A percentile compares a stretch with the other conserved stretches of the same genome.
Conservation (phyloP, 2,329 filamentous ascomycete genomes). For the Lachnellula arida region DNA sequence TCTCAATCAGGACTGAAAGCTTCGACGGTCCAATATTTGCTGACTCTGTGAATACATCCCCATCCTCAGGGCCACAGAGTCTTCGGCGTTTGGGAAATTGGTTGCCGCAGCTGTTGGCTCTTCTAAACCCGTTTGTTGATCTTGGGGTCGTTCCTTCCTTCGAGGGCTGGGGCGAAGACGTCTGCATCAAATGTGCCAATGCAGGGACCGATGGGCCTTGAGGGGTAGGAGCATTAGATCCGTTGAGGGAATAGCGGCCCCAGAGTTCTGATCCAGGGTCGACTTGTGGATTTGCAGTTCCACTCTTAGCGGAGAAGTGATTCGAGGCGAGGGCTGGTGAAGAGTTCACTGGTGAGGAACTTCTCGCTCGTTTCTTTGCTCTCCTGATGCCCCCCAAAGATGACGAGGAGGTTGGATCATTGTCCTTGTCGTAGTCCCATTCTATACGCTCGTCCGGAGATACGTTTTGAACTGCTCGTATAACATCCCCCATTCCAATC, state of each 20-base stretch:
- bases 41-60: constrained; percentile 31
- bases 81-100: constrained; percentile 69
- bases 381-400: constrained; percentile 44
- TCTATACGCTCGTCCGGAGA: constrained; percentile 59
- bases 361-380: constrained; percentile 61
- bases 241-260: constrained; percentile 63
- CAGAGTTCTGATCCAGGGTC: constrained; percentile 73
- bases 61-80: constrained; percentile 39
- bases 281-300: constrained; percentile 56
- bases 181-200: constrained; percentile 62
- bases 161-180: constrained; percentile 62
- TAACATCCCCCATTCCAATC: constrained; percentile 39
- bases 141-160: constrained; percentile 39
- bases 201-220: constrained; percentile 42
- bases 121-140: constrained; percentile 49
- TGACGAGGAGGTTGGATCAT: constrained; percentile 37
- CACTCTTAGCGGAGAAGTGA: constrained; percentile 24
- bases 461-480: constrained; percentile 41
- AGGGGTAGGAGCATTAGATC: constrained; percentile 27
- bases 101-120: constrained; percentile 63
- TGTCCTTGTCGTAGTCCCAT: constrained; percentile 50
- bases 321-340: constrained; percentile 45
- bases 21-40: constrained; percentile 49
- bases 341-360: constrained; percentile 69
- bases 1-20: constrained; percentile 59